phyloP scores from a whole-genome alignment of 2,329 filamentous ascomycete species.

The Phaeosphaeria sp. region DNA sequence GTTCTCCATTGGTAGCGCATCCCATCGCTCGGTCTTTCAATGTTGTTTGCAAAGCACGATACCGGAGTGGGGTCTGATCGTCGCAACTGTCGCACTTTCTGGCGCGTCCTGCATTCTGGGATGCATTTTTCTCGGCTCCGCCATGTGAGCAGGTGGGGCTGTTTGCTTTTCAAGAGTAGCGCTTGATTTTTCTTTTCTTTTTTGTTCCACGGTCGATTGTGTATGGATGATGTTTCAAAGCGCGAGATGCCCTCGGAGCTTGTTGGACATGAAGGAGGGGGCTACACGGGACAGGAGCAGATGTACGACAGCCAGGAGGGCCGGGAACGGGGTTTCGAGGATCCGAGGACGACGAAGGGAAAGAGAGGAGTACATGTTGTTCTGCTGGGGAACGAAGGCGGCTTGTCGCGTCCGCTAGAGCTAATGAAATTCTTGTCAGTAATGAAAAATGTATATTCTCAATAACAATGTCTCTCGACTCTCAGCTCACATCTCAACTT shows the following conservation, averaged over 20 bases:
- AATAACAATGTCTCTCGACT: not conserved
- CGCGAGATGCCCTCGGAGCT: not conserved
- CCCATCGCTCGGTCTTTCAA: constrained; percentile 2
- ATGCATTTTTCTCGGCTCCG: not conserved
- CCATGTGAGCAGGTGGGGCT: not conserved
- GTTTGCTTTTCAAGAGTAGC: not conserved
- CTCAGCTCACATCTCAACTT: too few relatives aligned
- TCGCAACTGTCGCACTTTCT: not conserved
- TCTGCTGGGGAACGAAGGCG: not conserved
- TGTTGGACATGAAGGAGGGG: not conserved
- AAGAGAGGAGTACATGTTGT: not conserved
- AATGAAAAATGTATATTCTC: constrained; percentile 5
- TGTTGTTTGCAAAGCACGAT: constrained; percentile 1
- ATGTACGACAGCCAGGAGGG: not conserved
- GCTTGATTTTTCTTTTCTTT: not conserved
- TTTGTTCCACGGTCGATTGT: not conserved
- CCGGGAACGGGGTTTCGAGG: not conserved
- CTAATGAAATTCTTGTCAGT: constrained; percentile 3
- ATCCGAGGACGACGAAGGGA: not conserved
- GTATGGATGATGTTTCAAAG: not conserved
- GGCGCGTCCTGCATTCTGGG: not conserved
- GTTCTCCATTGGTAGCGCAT: not conserved
- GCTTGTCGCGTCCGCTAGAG: not conserved
- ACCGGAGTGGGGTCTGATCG: not conserved
- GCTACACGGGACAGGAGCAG: not conserved